Base-by-base conservation (phyloP, 1,284 basidiomycete genomes). In the Phaffia rhodozyma region DNA sequence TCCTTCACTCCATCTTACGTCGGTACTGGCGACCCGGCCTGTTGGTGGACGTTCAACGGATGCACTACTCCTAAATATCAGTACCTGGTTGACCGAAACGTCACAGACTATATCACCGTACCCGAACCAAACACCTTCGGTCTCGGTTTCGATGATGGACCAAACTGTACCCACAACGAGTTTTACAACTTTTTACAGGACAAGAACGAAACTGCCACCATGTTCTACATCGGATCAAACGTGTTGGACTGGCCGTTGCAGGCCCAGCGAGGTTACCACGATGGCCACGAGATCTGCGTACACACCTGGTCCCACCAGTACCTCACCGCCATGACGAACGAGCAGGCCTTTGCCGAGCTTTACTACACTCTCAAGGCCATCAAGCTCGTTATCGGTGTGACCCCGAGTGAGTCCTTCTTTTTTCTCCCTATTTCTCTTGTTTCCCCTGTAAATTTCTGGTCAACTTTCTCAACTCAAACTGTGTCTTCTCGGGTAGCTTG, bases 241-340 rank as follows among this genome's bases (percentile, higher is more conserved):
- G 79, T 81, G 30, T 68, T 79, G 58, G 75, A 80, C 70, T 80
- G 79, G 79, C 80, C 80, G 6, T 69, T 79, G 11, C 77, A 82
- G 71, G 80, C 79, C 20, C 74, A 79, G 66, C 73, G 79, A 48
- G 80, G 75, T 58, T 60, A 74, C 20, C 68, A 69, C 2, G 77
- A 79, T 56, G 77, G 75, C 11, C 77, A 78, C 68, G 70, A 78
- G 66, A 73, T 78, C 61, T 75, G 75, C 61, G 68, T 76, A 32
- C 76, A 77, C 70, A 78, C 76, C 50, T 80, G 79, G 78, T 74
- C 73, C 16, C 67, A 67, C 55, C 69, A 70, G 25, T 77, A 77
- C 71, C 78, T 80, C 77, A 81, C 80, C 7, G 71, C 77, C 18
- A 70, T 80, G 60, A 71, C 74, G 63, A 75, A 78, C 71, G 78